phyloP scores from a whole-genome alignment of 768 basidiomycete species.

The Rhizopogon vinicolor region DNA sequence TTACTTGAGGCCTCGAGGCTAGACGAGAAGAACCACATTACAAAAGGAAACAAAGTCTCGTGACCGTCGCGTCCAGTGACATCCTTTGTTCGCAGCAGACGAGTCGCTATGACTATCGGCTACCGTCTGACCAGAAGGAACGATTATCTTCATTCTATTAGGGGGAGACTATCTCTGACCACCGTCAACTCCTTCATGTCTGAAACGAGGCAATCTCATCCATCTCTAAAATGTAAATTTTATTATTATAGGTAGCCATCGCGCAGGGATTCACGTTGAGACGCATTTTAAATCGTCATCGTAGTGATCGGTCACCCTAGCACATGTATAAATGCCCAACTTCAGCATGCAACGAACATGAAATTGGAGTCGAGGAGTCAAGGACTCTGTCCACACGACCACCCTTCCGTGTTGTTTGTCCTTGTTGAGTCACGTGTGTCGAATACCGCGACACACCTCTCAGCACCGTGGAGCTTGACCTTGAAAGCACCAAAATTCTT shows the following conservation, averaged over 20 bases:
- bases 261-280: background rate
- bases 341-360: too few relatives aligned
- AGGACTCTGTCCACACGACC: too few relatives aligned
- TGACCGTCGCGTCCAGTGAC: conserved; percentile 29
- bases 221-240: too few relatives aligned
- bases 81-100: background rate
- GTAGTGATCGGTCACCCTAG: too few relatives aligned
- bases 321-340: too few relatives aligned
- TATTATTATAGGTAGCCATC: too few relatives aligned
- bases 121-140: too few relatives aligned
- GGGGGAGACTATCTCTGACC: too few relatives aligned
- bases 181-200: background rate
- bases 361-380: too few relatives aligned
- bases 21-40: conserved; percentile 11
- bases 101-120: too few relatives aligned
- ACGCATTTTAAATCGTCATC: background rate
- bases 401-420: conserved; percentile 31
- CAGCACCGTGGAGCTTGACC: conserved; percentile 4
- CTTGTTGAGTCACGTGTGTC: conserved; percentile 36
- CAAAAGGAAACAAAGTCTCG: conserved; percentile 31
- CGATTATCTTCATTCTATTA: too few relatives aligned
- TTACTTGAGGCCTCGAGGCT: conserved; percentile 18
- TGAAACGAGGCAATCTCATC: background rate
- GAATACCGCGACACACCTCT: conserved; percentile 8
- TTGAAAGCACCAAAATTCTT: conserved; percentile 15